phyloP scores from a whole-genome alignment of 345 rosid species.

The Eucalyptus melliodora region DNA sequence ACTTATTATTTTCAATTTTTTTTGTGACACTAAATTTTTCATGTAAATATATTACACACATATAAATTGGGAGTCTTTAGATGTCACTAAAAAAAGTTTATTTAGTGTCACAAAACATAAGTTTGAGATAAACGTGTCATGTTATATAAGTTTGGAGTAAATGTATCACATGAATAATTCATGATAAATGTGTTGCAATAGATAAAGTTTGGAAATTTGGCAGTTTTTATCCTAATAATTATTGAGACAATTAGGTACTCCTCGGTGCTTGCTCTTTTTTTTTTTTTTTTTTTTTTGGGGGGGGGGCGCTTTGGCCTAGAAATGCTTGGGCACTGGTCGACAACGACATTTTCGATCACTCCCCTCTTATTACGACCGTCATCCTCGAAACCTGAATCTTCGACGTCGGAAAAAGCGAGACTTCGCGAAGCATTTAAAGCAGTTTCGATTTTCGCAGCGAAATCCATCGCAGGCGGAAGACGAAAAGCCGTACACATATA shows the following conservation, averaged over 20 bases:
- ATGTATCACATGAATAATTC: too few species aligned
- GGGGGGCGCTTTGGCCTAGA: background rate
- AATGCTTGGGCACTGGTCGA: background rate
- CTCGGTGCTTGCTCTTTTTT: background rate
- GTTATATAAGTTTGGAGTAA: accelerated
- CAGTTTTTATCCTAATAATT: too few species aligned
- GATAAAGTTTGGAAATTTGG: too few species aligned
- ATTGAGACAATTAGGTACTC: background rate
- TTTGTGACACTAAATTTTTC: too few species aligned
- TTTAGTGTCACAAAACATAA: too few species aligned
- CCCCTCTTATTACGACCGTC: background rate
- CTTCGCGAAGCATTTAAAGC: background rate
- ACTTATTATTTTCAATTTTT: too few species aligned
- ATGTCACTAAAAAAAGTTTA: too few species aligned
- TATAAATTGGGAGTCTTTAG: too few species aligned
- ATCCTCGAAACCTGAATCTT: background rate
- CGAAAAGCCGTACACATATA: background rate
- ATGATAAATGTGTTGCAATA: too few species aligned
- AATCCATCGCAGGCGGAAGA: background rate
- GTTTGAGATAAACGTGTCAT: accelerated
- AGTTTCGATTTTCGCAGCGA: background rate
- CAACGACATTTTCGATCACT: background rate
- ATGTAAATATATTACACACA: too few species aligned
- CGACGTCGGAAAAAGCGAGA: background rate
- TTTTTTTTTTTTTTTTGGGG: background rate